Percentiles rank a stretch among this genome's conserved stretches.
Evolutionary conservation across 306 rosid genomes (phyloP).

Genomic region (Bauhinia variegata): DNA sequence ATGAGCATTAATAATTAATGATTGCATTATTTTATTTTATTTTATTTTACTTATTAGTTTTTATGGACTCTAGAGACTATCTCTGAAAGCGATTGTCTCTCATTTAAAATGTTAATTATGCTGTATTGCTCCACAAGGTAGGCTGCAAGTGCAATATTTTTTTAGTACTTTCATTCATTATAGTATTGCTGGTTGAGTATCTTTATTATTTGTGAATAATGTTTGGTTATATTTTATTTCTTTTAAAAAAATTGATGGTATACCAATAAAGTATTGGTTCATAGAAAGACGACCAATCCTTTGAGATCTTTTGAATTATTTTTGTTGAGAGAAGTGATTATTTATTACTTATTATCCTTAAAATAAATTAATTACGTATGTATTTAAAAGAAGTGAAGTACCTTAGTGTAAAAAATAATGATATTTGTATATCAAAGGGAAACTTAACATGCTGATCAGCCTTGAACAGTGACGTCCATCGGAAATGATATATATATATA

Average conservation of each 20-base stretch:
- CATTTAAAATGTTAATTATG: conserved; percentile 47
- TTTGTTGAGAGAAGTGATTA: no score
- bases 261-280: no score
- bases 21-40: conserved; percentile 34
- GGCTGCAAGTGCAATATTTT: conserved; percentile 29
- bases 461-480: no score
- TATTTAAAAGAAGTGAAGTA: no score
- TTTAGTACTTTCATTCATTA: conserved; percentile 16
- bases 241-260: conserved; percentile 31
- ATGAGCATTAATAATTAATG: conserved; percentile 26
- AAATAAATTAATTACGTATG: no score
- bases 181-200: conserved; percentile 30
- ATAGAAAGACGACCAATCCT: no score
- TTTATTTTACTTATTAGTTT: conserved; percentile 30
- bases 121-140: conserved; percentile 48
- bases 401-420: no score
- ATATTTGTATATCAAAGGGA: no score
- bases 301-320: no score
- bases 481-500: no score
- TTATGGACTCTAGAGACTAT: conserved; percentile 57
- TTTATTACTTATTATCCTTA: no score
- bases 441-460: conserved; percentile 24
- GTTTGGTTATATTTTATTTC: conserved; percentile 46
- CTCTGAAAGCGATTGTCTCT: conserved; percentile 82
- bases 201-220: conserved; percentile 23